These are phyloP conservation scores for Fusarium mangiferae DNA, from an alignment of 2,329 filamentous ascomycete genomes.

Conservation along the genomic window DNA sequence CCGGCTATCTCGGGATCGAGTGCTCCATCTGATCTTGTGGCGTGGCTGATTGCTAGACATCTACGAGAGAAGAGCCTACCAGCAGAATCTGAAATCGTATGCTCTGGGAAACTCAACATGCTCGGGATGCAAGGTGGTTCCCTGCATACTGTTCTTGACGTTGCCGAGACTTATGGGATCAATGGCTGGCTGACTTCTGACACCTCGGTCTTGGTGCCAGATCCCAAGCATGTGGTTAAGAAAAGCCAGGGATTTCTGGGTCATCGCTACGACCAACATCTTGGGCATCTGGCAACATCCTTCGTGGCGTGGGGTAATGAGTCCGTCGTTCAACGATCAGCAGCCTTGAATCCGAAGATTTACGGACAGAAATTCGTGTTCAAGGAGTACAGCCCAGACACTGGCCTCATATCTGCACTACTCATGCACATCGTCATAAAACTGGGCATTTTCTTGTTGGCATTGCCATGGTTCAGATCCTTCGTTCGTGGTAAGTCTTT, in stretches of 20 bases:
- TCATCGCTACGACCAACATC: background rate
- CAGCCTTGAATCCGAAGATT: background rate
- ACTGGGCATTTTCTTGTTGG: background rate
- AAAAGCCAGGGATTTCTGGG: background rate
- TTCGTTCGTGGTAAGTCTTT: background rate
- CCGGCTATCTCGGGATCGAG: background rate
- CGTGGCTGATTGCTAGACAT: background rate
- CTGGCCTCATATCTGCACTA: background rate
- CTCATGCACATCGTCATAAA: background rate
- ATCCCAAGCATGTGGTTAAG: background rate
- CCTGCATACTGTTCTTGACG: background rate
- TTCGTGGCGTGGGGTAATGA: constrained; percentile 1
- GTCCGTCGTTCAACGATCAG: background rate
- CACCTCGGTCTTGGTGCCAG: background rate
- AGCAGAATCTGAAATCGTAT: background rate
- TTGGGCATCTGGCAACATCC: background rate
- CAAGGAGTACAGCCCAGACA: background rate
- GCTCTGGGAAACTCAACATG: background rate
- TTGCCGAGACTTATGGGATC: background rate
- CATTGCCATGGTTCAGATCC: background rate
- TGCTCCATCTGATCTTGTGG: background rate
- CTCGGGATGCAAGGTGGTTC: constrained; percentile 1
- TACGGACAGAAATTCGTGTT: background rate
- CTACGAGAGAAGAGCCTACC: background rate
- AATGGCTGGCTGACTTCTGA: background rate